Conservation (phyloP, 2,329 filamentous ascomycete species). For the Hypocrella siamensis region DNA sequence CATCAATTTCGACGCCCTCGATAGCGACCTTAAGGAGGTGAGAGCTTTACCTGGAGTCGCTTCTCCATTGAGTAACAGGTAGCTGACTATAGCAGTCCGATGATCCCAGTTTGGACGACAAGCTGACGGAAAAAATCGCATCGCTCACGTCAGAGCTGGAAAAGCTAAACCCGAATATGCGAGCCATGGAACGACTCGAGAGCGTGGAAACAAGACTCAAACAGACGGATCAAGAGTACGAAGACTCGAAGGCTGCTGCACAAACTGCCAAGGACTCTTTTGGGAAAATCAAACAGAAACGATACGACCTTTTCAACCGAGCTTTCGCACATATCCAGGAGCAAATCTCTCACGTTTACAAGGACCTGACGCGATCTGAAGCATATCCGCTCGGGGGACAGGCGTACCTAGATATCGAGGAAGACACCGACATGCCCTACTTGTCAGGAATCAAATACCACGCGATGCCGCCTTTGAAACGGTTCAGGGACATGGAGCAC, state of each 20-base stretch:
- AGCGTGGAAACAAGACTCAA: constrained; percentile 71
- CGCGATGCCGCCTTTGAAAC: constrained; percentile 95
- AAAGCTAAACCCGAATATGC: constrained; percentile 93
- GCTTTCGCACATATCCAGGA: constrained; percentile 91
- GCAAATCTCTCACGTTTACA: constrained; percentile 87
- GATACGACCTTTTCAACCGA: constrained; percentile 85
- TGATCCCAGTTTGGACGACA: constrained; percentile 56
- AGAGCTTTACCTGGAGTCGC: no score
- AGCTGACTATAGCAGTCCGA: constrained; percentile 44
- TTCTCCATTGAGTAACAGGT: neutral
- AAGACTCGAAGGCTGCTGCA: constrained; percentile 61
- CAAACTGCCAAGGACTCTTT: constrained; percentile 71
- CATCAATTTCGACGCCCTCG: constrained; percentile 68
- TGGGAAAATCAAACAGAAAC: constrained; percentile 62
- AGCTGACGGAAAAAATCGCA: constrained; percentile 62
- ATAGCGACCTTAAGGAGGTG: constrained; percentile 70
- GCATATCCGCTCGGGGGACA: constrained; percentile 88
- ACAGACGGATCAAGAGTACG: constrained; percentile 77
- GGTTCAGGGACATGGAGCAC: constrained; percentile 98
- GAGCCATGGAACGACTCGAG: constrained; percentile 81
- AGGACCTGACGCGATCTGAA: constrained; percentile 77
- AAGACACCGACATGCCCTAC: constrained; percentile 93
- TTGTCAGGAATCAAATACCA: constrained; percentile 95
- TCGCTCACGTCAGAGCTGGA: constrained; percentile 66
- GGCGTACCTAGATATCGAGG: constrained; percentile 77